Base-by-base conservation (phyloP, 208 protist species). In the Leishmania tarentolae region DNA sequence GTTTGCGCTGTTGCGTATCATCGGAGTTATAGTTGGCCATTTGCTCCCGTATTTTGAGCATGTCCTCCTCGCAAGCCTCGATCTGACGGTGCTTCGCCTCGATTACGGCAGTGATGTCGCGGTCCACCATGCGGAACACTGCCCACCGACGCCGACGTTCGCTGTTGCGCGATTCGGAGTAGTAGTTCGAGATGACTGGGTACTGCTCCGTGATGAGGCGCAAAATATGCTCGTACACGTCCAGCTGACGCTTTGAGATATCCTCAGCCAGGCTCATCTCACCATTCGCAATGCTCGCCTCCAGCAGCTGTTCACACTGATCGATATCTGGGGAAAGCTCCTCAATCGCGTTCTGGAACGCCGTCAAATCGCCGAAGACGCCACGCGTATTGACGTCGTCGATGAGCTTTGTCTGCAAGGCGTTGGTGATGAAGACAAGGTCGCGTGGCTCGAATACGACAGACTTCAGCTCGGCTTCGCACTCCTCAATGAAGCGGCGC, bases 261-360 rank as follows among this genome's bases (percentile, higher is more conserved):
- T 96, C 92, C 83, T 97, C 92, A 19, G 94, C 95, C 37, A 97
- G 88, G n/a, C 86, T 86, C 92, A 98, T 96, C 84, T 98, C 94
- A 46, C 95, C 95, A 74, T 98, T 97, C 37, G 82, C 83, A 47
- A 98, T 94, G 61, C 92, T 95, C 74, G 90, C 90, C 83, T 98
- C 93, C 46, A 97, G 83, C 80, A 98, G 90, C 84, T 97, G 91
- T 86, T 98, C 95, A 72, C 92, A 97, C 73, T 95, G 88, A 53
- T 96, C 92, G 40, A 97, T 85, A 79, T 96, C 92, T 0, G 95
- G 95, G 15, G 90, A 90, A 24, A 98, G 86, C n/a, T 96, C 90
- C 82, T 96, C 92, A 69, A 98, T 93, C 31, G 84, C 87, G 76
- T 96, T 95, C 76, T 98, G 93, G 71, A 96, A 95, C 1, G 86